Evolutionary conservation across 1,284 basidiomycete species (phyloP).

Genomic region (Trametes versicolor): DNA sequence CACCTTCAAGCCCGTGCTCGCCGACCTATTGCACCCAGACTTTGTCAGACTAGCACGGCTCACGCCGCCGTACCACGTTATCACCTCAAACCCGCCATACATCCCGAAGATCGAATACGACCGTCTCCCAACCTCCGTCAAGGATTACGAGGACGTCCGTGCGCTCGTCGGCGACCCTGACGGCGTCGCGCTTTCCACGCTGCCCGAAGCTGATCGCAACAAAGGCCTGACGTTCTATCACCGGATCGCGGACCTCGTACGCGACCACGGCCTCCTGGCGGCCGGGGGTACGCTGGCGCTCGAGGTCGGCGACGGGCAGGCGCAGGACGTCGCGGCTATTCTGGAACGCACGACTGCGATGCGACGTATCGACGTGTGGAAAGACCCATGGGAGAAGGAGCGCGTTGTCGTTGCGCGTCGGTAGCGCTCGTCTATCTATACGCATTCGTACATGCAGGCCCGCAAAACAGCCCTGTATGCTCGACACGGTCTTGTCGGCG

Average conservation of each 20-base stretch:
- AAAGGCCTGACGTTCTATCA: constrained; percentile 84
- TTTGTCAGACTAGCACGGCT: constrained; percentile 49
- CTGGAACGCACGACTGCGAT: constrained; percentile 57
- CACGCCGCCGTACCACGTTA: constrained; percentile 70
- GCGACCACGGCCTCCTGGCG: constrained; percentile 55
- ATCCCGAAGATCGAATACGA: constrained; percentile 77
- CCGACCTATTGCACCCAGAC: constrained; percentile 56
- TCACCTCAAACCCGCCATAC: constrained; percentile 96
- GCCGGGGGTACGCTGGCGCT: constrained; percentile 70
- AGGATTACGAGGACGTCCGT: constrained; percentile 78
- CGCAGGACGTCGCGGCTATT: constrained; percentile 65
- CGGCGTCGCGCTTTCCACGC: neutral
- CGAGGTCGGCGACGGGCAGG: constrained; percentile 85
- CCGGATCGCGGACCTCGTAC: constrained; percentile 70
- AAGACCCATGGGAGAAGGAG: constrained; percentile 79
- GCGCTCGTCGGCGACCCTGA: constrained; percentile 81
- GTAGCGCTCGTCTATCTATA: neutral
- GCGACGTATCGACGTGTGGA: constrained; percentile 69
- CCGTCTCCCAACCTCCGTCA: constrained; percentile 72
- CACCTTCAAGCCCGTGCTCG: constrained; percentile 58
- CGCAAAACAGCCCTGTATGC: too few species aligned
- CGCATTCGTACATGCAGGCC: neutral
- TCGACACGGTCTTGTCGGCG: too few species aligned
- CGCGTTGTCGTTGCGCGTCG: constrained; percentile 65
- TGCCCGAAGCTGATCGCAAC: constrained; percentile 40